Evolutionary conservation across 2,329 filamentous ascomycete species (phyloP).

Genomic region (Thelonectria blattea): DNA sequence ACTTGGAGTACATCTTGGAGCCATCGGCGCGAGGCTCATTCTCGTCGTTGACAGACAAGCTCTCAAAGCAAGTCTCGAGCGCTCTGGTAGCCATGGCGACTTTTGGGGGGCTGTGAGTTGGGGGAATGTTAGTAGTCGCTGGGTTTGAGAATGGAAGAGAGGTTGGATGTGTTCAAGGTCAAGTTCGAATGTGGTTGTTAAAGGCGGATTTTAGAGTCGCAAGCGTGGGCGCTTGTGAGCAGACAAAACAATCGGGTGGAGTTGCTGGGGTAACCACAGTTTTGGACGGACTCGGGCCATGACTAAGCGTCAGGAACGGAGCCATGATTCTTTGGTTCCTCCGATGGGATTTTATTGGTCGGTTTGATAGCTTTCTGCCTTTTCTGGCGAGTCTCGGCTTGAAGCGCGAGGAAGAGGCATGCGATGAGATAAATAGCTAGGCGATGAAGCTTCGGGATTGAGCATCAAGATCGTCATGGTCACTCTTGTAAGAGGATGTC

Average conservation of each 20-base stretch:
- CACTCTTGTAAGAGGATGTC: too few species aligned
- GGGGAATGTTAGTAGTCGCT: conserved; percentile 30
- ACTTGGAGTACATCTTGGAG: conserved; percentile 67
- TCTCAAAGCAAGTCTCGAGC: conserved; percentile 88
- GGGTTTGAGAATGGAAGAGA: conserved; percentile 18
- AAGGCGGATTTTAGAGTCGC: conserved; percentile 2
- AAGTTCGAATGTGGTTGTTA: conserved; percentile 19
- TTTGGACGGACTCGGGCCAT: neutral
- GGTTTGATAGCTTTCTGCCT: neutral
- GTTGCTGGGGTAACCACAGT: conserved; percentile 15
- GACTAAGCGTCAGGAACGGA: neutral
- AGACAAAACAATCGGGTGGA: conserved; percentile 6
- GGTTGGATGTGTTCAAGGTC: conserved; percentile 18
- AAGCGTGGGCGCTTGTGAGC: neutral
- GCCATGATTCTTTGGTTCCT: neutral
- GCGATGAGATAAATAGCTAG: too few species aligned
- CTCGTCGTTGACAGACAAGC: conserved; percentile 87
- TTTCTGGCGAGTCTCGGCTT: neutral
- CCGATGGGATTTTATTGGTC: neutral
- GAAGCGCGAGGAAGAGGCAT: too few species aligned
- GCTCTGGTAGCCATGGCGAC: conserved; percentile 72
- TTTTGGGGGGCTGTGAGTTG: neutral
- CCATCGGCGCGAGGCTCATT: conserved; percentile 68
- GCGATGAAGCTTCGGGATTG: too few species aligned
- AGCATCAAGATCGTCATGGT: too few species aligned